phyloP scores from a whole-genome alignment of 2,329 filamentous ascomycete species.

The Exophiala bonariae region DNA sequence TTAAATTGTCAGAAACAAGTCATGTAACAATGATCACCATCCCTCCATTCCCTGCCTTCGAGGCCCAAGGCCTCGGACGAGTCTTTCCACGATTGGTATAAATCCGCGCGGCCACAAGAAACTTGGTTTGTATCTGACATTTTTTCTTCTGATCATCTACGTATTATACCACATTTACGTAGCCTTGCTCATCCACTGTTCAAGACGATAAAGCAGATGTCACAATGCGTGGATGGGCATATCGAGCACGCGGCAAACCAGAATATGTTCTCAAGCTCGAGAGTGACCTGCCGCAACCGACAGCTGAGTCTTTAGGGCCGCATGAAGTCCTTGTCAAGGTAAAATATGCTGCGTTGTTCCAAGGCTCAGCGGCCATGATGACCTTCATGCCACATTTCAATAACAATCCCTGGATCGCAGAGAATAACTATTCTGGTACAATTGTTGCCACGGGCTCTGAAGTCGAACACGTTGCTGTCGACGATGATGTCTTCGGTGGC shows the following conservation, averaged over 20 bases:
- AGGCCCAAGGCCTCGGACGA: too few relatives aligned
- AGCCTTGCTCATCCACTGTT: too few relatives aligned
- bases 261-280: neutral
- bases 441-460: neutral
- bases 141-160: too few relatives aligned
- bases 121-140: too few relatives aligned
- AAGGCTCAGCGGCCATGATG: neutral
- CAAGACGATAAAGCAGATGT: too few relatives aligned
- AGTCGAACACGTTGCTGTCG: conserved; percentile 11
- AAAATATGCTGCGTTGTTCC: conserved; percentile 1
- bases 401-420: neutral
- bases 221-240: conserved; percentile 1
- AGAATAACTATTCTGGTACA: conserved; percentile 1
- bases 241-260: neutral
- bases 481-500: conserved; percentile 4
- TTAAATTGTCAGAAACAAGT: too few relatives aligned
- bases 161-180: too few relatives aligned
- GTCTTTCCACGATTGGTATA: too few relatives aligned
- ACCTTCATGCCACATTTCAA: neutral
- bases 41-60: too few relatives aligned
- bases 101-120: too few relatives aligned
- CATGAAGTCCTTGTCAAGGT: conserved; percentile 2
- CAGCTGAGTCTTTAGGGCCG: neutral
- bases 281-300: neutral
- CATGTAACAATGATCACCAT: too few relatives aligned